Percentiles rank a stretch among this genome's conserved stretches.
phyloP scores from a whole-genome alignment of 2,329 filamentous ascomycete species.

The Paraconiothyrium sp. region DNA sequence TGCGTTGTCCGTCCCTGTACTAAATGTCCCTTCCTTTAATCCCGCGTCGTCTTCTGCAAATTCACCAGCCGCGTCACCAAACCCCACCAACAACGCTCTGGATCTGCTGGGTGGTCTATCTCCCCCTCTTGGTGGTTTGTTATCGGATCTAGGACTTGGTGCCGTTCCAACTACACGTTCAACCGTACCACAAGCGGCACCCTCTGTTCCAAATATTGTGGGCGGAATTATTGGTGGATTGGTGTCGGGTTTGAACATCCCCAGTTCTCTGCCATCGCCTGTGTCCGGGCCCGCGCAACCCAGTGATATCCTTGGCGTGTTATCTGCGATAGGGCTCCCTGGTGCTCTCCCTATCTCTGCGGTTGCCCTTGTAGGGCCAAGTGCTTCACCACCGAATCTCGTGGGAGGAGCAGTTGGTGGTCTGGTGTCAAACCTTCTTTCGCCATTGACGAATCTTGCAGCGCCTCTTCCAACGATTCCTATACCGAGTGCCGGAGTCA shows the following conservation, averaged over 20 bases:
- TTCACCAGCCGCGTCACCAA: background rate
- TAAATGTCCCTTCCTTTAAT: background rate
- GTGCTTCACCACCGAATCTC: background rate
- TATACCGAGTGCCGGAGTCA: background rate
- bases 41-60: background rate
- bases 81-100: background rate
- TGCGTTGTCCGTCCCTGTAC: background rate
- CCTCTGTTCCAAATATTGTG: background rate
- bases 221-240: background rate
- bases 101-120: background rate
- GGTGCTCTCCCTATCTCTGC: background rate
- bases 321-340: background rate
- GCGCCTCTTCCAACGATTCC: background rate
- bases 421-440: background rate
- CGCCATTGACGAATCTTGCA: background rate
- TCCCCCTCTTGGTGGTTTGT: background rate
- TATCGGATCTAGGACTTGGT: conserved; percentile 6
- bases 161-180: background rate
- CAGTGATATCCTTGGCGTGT: background rate
- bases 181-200: background rate
- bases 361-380: background rate
- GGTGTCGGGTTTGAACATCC: background rate
- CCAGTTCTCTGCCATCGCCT: too few relatives aligned
- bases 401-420: background rate
- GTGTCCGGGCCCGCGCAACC: background rate